Base-by-base conservation (phyloP, 2,329 filamentous ascomycete species). In the Colletotrichum godetiae region DNA sequence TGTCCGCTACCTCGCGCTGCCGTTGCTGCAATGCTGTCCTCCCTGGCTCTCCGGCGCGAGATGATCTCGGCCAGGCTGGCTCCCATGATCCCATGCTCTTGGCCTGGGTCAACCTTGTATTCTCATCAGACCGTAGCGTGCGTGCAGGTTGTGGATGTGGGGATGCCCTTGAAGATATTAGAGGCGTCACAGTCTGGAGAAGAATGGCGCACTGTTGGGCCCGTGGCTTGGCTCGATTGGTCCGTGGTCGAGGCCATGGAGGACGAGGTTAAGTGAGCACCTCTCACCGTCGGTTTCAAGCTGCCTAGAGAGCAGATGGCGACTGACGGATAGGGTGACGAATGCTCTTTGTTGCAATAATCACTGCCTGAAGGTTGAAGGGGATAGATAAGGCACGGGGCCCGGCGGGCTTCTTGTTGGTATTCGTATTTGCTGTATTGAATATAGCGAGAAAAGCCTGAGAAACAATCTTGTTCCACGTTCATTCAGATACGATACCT, bases 91-190 rank as follows among this genome's bases (percentile, higher is more conserved):
- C 70, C 70, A 70, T 73, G 71, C 29, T 61, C 60, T 63, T 60
- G 37, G 56, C 67, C 37, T 71, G 67, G 71, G 67, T 57, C 22
- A 71, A 73, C 67, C 71, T 65, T 68, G 69, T 60, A 62, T 68
- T 72, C 68, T 72, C 61, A 72, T 72, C 42, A 68, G 58, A 58
- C 64, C 52, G 69, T 72, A 68, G 69, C 69, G 69, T 63, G 65
- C 52, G 64, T 35, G 65, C 65, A 72, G 69, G 64, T 53, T 56
- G 71, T 59, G 53, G 68, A 35, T 74, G 72, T 72, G 72, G 68
- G 68, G 67, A 73, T 65, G 59, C 29, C 60, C 56, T 61, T 73
- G 71, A 66, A 73, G 71, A 73, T 66, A 53, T 57, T 74, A 24
- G 62, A 52, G 31, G 46, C 10, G 37, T 29, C 52, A 74, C 68